Percentiles rank a stretch among this genome's conserved stretches.
phyloP scores from a whole-genome alignment of 2,329 filamentous ascomycete species.

The Cryphonectria parasitica region DNA sequence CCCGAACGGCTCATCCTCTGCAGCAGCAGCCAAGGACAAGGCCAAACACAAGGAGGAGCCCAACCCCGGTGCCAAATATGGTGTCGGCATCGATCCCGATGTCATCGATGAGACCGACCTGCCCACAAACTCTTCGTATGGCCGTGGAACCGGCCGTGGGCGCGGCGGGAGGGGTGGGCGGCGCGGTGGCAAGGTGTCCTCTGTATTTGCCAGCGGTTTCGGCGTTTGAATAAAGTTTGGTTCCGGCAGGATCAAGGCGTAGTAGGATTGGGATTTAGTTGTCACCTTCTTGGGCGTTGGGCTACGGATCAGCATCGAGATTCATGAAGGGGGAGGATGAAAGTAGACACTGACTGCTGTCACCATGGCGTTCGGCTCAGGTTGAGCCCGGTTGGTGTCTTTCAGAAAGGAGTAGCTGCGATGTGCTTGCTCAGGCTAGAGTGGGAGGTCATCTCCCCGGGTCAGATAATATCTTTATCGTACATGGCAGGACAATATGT shows the following conservation, averaged over 20 bases:
- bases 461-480: not conserved
- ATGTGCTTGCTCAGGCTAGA: not conserved
- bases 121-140: conserved; percentile 16
- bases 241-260: not conserved
- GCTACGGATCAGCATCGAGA: not conserved
- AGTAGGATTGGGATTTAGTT: not conserved
- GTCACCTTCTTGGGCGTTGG: not conserved
- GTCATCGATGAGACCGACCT: conserved; percentile 34
- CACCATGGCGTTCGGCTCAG: not conserved
- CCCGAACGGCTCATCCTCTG: not conserved
- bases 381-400: not conserved
- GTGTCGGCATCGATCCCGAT: conserved; percentile 29
- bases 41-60: conserved; percentile 7
- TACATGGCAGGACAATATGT: not conserved
- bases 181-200: conserved; percentile 20
- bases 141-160: conserved; percentile 23
- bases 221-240: conserved; percentile 24
- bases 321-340: too few relatives aligned
- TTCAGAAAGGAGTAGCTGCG: not conserved
- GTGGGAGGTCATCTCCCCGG: not conserved
- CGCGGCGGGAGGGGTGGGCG: conserved; percentile 24
- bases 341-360: too few relatives aligned
- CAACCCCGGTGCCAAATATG: conserved; percentile 20
- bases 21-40: not conserved
- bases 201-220: conserved; percentile 30